Percentiles rank a stretch among this genome's conserved stretches.
Evolutionary conservation across 768 basidiomycete species (phyloP).

Genomic region (Nidula microcarpa): DNA sequence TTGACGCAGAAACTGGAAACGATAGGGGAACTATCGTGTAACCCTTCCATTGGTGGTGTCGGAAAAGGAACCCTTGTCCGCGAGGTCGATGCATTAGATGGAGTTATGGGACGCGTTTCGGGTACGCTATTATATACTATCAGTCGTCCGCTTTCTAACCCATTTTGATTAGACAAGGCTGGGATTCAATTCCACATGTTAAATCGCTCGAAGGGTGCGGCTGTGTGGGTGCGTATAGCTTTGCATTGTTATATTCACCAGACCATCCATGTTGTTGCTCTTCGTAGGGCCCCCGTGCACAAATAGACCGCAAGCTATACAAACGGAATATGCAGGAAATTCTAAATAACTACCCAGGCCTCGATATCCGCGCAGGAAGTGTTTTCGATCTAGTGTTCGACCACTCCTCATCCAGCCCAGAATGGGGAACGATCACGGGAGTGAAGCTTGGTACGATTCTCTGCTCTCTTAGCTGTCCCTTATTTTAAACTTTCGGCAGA

Average conservation of each 20-base stretch:
- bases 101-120: conserved; percentile 78
- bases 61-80: conserved; percentile 91
- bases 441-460: conserved; percentile 56
- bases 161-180: conserved; percentile 59
- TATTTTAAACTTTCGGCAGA: conserved; percentile 36
- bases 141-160: not conserved
- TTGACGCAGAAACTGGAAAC: conserved; percentile 81
- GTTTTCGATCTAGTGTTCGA: conserved; percentile 79
- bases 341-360: conserved; percentile 61
- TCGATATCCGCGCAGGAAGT: conserved; percentile 67
- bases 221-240: conserved; percentile 71
- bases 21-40: conserved; percentile 83
- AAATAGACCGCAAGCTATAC: conserved; percentile 84
- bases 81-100: conserved; percentile 89
- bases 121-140: conserved; percentile 42
- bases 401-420: conserved; percentile 29
- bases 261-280: not conserved
- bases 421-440: conserved; percentile 58
- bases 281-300: conserved; percentile 80
- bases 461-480: not conserved
- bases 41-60: conserved; percentile 89
- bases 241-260: not conserved
- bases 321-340: conserved; percentile 76
- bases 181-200: conserved; percentile 88
- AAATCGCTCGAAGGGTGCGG: conserved; percentile 82